Base-by-base conservation (phyloP, 495 filamentous ascomycete genomes). In the Ramalina intermedia region DNA sequence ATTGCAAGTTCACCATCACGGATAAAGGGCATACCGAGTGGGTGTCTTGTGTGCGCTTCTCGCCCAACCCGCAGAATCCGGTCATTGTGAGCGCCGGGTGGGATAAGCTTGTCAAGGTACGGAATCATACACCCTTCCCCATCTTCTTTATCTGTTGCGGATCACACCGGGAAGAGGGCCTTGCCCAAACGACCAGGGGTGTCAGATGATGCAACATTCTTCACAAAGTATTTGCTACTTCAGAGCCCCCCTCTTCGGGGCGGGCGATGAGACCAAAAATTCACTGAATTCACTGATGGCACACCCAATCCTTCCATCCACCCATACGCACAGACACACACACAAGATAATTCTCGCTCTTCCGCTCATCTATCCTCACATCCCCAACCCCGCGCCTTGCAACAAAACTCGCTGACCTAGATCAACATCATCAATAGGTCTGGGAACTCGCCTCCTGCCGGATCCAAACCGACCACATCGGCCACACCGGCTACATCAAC, bases 1-100 rank as follows among this genome's bases (percentile, higher is more conserved):
- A 99, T 79, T 99, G 91, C 87, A 99, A 99, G 79, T 99, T 80
- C 80, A 99, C 90, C 77, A 96, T 99, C 80, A 91, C 85, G 72
- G 91, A 99, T 63, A 96, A 99, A 81, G 91, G 93, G 63, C 91
- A 99, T 75, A 85, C 87, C 68, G 91, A 99, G 72, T 99, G 91
- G 91, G 93, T 96, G 53, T 95, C 88, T 52, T 96, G 93, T 75
- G 91, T 99, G 53, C 84, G 91, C 65, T 99, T 99, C 85, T 89
- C 83, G 77, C 91, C 91, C 60, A 99, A 99, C 78, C 91, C 91
- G 60, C 89, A 96, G 78, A 96, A 96, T 80, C 90, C 91, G 60
- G 91, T 99, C 65, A 99, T 99, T 69, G 91, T 99, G 66, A 91
- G 85, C 67, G 83, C 84, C 70, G 88, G 88, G 62, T 99, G 91